Base-by-base conservation (phyloP, 2,329 filamentous ascomycete species). In the Phyllosticta paracitricarpa region DNA sequence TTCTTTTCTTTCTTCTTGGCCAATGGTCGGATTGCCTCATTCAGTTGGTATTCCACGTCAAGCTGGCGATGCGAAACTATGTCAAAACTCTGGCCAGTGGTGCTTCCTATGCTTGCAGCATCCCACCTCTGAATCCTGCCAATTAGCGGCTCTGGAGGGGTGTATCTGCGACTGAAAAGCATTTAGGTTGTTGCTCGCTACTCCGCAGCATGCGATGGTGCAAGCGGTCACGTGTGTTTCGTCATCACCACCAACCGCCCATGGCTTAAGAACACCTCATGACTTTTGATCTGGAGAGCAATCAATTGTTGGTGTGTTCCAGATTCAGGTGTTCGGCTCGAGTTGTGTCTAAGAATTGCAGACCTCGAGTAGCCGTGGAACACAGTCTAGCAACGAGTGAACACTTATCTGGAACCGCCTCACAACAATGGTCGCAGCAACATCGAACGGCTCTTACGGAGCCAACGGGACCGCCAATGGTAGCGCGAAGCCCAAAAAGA, bases 401-500 rank as follows among this genome's bases (percentile, higher is more conserved):
- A 30, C 28, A 7, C 28, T 30, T 6, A 30, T 4, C 28, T 4
- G 28, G 28, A 30, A 25, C 19, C 33, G 6, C 25, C 40, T 14
- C 10, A 33, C 17, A n/a, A 59, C 26, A 3, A 57, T 61, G 51
- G 55, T 48, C 22, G 10, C 59, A 9, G 24, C 59, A 17, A 55
- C 51, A 28, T 53, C 59, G 4, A 61, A 57, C 30, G 59, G 55
- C 55, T 56, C 54, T 19, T 24, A 9, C 24, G 53, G 56, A 28
- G 14, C 40, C 53, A 60, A 60, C 51, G 58, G 58, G 53, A 12
- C 55, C n/a, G 24, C 54, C 58, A 61, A 61, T 54, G 59, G 54
- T 33, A 12, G 53, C 3, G 55, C 26, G 28, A 56, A 19, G 54
- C 61, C 65, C 4, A 75, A 76, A 64, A 75, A 73, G 65, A 65